These are phyloP conservation scores for Populus hybrid DNA, from an alignment of 441 rosid species.

Conservation along the genomic window DNA sequence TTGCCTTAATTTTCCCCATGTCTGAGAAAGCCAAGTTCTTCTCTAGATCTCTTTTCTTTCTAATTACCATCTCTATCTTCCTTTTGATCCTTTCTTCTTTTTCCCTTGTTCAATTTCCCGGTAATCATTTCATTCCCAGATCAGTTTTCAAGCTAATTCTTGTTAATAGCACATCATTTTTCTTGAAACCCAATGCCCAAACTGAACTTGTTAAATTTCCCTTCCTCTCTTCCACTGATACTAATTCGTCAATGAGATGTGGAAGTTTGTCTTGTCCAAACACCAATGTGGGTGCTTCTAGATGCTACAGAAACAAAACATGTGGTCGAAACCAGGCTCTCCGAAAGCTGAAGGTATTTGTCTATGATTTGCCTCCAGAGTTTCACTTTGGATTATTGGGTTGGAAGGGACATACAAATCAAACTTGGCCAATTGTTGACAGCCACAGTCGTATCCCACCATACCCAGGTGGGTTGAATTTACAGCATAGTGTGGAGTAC, in stretches of 20 bases:
- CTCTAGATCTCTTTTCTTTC: constrained; percentile 55
- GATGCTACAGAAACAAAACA: constrained; percentile 12
- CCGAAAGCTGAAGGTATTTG: constrained; percentile 63
- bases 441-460: constrained; percentile 43
- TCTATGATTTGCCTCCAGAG: constrained; percentile 87
- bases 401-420: constrained; percentile 56
- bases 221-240: constrained; percentile 25
- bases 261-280: constrained; percentile 19
- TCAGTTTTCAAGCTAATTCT: constrained; percentile 63
- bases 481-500: constrained; percentile 94
- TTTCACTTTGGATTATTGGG: constrained; percentile 88
- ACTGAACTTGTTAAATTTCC: constrained; percentile 31
- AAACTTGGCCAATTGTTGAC: constrained; percentile 65
- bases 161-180: constrained; percentile 54
- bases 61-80: constrained; percentile 57
- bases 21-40: constrained; percentile 65
- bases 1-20: constrained; percentile 29
- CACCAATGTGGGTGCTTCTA: constrained; percentile 10
- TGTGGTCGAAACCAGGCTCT: constrained; percentile 34
- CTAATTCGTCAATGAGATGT: constrained; percentile 17
- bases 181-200: constrained; percentile 33
- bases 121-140: constrained; percentile 45
- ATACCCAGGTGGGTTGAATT: constrained; percentile 87
- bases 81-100: constrained; percentile 56
- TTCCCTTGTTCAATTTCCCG: constrained; percentile 58